Conservation (phyloP, 2,329 filamentous ascomycete species). For the Pestalotiopsis sp. region DNA sequence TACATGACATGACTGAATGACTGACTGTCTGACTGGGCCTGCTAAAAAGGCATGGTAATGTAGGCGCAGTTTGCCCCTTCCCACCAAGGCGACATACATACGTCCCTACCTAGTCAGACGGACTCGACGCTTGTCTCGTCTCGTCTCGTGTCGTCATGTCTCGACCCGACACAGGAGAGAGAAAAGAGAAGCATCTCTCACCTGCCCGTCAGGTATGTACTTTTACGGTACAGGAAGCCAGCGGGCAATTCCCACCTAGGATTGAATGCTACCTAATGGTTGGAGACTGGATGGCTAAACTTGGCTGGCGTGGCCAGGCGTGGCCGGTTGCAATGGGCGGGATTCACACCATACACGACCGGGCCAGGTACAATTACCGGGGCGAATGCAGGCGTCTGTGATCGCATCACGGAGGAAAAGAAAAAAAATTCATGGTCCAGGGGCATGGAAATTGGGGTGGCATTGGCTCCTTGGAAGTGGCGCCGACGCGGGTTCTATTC, state of each 20-base stretch:
- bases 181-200: neutral
- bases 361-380: neutral
- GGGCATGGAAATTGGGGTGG: conserved; percentile 15
- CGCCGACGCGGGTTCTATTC: conserved; percentile 12
- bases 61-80: too few species aligned
- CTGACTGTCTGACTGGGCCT: neutral
- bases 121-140: neutral
- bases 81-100: neutral
- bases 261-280: neutral
- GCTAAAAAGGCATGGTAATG: too few species aligned
- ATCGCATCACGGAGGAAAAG: neutral
- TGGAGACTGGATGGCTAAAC: neutral
- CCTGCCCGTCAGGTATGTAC: neutral
- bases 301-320: neutral
- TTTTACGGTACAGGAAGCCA: neutral
- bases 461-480: conserved; percentile 15
- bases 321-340: neutral
- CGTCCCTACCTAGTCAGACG: neutral
- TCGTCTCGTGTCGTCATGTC: neutral
- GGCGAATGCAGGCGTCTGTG: neutral
- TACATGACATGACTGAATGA: neutral
- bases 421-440: conserved; percentile 1
- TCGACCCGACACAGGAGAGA: neutral
- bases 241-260: neutral
- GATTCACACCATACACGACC: neutral